Evolutionary conservation across 169 alveolate species (phyloP).

Genomic region (Plasmodium malariae): DNA sequence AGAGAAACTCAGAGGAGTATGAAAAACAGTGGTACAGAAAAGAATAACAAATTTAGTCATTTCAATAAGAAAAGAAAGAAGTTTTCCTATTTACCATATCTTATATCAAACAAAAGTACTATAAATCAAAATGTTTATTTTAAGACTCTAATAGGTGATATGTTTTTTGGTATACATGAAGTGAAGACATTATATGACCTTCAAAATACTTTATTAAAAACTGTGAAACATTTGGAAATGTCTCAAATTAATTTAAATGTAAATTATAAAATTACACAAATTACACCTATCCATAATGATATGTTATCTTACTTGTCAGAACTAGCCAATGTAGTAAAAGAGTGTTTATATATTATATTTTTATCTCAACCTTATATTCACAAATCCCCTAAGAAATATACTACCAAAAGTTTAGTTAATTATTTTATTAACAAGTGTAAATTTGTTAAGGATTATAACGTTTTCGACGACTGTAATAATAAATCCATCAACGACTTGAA

Average conservation of each 20-base stretch:
- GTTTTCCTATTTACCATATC: conserved; percentile 46
- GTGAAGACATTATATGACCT: conserved; percentile 52
- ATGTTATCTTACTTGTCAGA: conserved; percentile 20
- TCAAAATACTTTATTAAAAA: conserved; percentile 43
- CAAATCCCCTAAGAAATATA: conserved; percentile 45
- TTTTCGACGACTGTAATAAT: conserved; percentile 23
- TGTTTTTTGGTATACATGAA: conserved; percentile 69
- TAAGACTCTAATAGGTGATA: conserved; percentile 24
- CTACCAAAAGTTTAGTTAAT: conserved; percentile 42
- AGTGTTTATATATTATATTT: conserved; percentile 33
- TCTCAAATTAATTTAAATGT: conserved; percentile 50
- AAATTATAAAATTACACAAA: conserved; percentile 54
- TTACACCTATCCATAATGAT: conserved; percentile 55
- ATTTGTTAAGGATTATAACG: conserved; percentile 41
- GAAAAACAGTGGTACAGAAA: not conserved
- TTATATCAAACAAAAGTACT: conserved; percentile 5
- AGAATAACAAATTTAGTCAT: not conserved
- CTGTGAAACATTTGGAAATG: conserved; percentile 52
- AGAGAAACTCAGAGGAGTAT: not conserved
- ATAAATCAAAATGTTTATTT: conserved; percentile 39
- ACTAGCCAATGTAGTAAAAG: conserved; percentile 35
- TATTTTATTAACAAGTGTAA: conserved; percentile 56
- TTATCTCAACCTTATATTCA: conserved; percentile 70
- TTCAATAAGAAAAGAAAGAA: not conserved
- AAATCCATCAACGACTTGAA: conserved; percentile 25